Conservation (phyloP, 768 basidiomycete species). For the Crucibulum laeve region DNA sequence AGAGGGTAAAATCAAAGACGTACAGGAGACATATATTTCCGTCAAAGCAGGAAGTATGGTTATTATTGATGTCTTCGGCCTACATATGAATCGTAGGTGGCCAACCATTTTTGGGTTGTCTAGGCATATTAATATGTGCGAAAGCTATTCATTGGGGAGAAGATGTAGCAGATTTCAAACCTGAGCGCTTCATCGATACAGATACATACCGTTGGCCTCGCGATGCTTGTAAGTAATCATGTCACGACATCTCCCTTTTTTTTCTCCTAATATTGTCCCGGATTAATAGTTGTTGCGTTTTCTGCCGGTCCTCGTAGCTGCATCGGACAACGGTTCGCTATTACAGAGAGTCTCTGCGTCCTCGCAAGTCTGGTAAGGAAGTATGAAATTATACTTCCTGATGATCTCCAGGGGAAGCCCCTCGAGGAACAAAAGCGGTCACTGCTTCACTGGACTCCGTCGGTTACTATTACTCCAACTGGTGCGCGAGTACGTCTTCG, state of each 20-base stretch:
- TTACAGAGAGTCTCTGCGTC: slow-evolving; percentile 35
- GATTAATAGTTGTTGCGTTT: slow-evolving; percentile 33
- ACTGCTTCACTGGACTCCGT: slow-evolving; percentile 31
- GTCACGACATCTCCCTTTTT: not conserved
- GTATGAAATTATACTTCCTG: slow-evolving; percentile 36
- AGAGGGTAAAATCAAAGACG: slow-evolving; percentile 19
- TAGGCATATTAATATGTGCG: not conserved
- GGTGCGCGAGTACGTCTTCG: slow-evolving; percentile 16
- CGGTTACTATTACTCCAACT: slow-evolving; percentile 28
- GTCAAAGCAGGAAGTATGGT: slow-evolving; percentile 34
- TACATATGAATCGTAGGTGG: slow-evolving; percentile 42
- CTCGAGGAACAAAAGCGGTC: slow-evolving; percentile 25
- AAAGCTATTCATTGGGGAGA: slow-evolving; percentile 47
- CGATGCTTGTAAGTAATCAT: slow-evolving; percentile 31
- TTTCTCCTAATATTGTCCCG: not conserved
- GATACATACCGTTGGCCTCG: slow-evolving; percentile 47
- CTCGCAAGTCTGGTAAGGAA: slow-evolving; percentile 37
- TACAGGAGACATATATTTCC: slow-evolving; percentile 25
- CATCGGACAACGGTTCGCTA: slow-evolving; percentile 46
- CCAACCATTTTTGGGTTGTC: not conserved
- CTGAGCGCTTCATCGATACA: slow-evolving; percentile 48
- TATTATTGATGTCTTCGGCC: slow-evolving; percentile 34
- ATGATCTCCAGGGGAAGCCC: slow-evolving; percentile 21
- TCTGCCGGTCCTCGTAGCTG: slow-evolving; percentile 40
- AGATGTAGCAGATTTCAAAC: slow-evolving; percentile 39